Evolutionary conservation across 768 basidiomycete genomes (phyloP), one percentile per base, ranked within the genome.

Genomic region (Rhizopogon salebrosus): DNA sequence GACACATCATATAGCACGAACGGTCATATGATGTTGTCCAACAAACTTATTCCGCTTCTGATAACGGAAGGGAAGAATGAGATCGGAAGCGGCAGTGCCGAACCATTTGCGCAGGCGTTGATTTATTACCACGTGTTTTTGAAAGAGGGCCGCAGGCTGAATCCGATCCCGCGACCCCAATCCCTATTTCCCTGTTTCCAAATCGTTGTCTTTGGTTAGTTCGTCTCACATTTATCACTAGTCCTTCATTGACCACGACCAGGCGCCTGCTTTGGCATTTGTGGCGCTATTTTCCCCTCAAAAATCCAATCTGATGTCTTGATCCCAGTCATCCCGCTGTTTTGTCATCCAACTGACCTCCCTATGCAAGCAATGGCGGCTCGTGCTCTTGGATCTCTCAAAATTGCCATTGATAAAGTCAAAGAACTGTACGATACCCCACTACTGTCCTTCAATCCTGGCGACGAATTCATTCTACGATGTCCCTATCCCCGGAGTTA

Each of bases 61-160:
- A 57, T 69, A 46, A 35, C 49, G 9, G 60, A 60, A 41, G 53
- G 51, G 24, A 60, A 55, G 48, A 54, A 57, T 29, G 67, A 65
- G 50, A 38, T 66, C 29, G 60, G 58, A 36, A 54, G 50, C 27
- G 40, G 45, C 34, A 50, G 51, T 37, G 57, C 63, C 29, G 63
- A 69, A 29, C 64, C 68, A 2, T 52, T 58, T 51, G 54, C 63
- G 49, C 54, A 64, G 56, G 54, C 57, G 13, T 54, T 55, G 36
- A 43, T 54, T 8, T 60, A 58, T 37, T 62, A 56, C 43, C 51
- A 53, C 22, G 40, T 52, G 48, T 52, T 50, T 34, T 51, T 54
- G 46, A 42, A 35, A 1, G 23, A 6, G 62, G n/a, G 10, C 14
- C 3, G 10, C 6, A 4, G 9, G 7, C n/a, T n/a, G n/a, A n/a